Percentiles rank a stretch among this genome's conserved stretches.
These are phyloP conservation scores for Neurospora crassa DNA, from an alignment of 2,329 filamentous ascomycete genomes.

Conservation along the genomic window DNA sequence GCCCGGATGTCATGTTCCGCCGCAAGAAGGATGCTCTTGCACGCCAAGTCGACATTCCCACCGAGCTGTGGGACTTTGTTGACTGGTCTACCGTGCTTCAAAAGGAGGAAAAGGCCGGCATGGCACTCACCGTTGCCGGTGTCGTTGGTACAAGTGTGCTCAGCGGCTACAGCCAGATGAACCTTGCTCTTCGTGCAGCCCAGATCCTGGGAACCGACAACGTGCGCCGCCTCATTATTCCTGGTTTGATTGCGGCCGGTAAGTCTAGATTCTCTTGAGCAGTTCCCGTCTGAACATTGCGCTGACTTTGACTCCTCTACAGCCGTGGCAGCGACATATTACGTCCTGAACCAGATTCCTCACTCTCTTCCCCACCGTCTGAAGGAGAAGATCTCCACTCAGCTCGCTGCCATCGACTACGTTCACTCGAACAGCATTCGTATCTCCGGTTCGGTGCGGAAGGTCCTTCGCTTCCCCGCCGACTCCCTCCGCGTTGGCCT, in stretches of 20 bases:
- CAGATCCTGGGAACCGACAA: slow-evolving; percentile 75
- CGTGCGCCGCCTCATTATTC: slow-evolving; percentile 68
- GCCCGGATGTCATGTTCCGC: slow-evolving; percentile 88
- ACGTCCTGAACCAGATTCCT: slow-evolving; percentile 79
- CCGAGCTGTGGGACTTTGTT: slow-evolving; percentile 89
- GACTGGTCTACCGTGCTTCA: slow-evolving; percentile 77
- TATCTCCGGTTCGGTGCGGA: slow-evolving; percentile 77
- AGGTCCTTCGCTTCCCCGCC: slow-evolving; percentile 78
- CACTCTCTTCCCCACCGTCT: slow-evolving; percentile 80
- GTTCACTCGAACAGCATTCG: slow-evolving; percentile 80
- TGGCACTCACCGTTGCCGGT: slow-evolving; percentile 86
- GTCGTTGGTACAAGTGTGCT: slow-evolving; percentile 75
- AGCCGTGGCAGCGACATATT: slow-evolving; percentile 69
- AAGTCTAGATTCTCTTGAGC: slow-evolving; percentile 31
- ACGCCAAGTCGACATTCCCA: slow-evolving; percentile 75
- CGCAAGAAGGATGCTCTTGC: slow-evolving; percentile 72
- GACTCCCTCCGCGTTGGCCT: slow-evolving; percentile 77
- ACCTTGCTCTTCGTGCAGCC: slow-evolving; percentile 73
- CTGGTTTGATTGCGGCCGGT: slow-evolving; percentile 71
- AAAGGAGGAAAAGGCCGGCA: slow-evolving; percentile 89
- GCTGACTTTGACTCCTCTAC: slow-evolving; percentile 23
- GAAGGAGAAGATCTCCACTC: slow-evolving; percentile 71
- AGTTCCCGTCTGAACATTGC: slow-evolving; percentile 6
- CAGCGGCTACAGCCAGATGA: slow-evolving; percentile 79
- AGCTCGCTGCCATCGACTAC: slow-evolving; percentile 79